These are phyloP conservation scores for Beta corolliflora DNA, from an alignment of 179 eudicot genomes.

Conservation along the genomic window DNA sequence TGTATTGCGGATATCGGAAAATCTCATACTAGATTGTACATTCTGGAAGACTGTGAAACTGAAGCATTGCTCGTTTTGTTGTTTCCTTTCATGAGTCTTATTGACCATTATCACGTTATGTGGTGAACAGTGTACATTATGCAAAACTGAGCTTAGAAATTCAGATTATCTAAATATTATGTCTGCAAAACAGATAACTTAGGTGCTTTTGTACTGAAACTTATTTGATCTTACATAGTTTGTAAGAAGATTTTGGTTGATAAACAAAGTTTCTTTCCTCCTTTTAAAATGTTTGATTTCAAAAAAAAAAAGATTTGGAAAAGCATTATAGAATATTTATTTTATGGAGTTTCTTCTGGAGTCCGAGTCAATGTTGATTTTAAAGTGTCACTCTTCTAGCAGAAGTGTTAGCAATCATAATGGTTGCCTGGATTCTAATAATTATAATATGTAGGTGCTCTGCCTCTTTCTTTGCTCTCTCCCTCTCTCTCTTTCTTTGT, in stretches of 20 bases:
- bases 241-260: not conserved
- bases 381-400: not conserved
- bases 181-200: not conserved
- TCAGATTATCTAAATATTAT: not conserved
- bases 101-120: not conserved
- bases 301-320: not conserved
- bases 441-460: not conserved
- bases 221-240: not conserved
- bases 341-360: not conserved
- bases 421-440: not conserved
- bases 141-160: not conserved
- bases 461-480: not conserved
- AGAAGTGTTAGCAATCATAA: not conserved
- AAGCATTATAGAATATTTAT: not conserved
- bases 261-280: not conserved
- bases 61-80: not conserved
- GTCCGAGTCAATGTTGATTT: not conserved
- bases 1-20: not conserved
- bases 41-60: not conserved
- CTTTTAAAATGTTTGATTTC: not conserved
- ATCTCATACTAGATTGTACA: not conserved
- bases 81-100: too few species aligned
- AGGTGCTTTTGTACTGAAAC: not conserved
- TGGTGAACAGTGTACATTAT: not conserved
- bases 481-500: not conserved